phyloP scores from a whole-genome alignment of 192 early-diverging fungal species.

The Bifiguratus adelaidae region DNA sequence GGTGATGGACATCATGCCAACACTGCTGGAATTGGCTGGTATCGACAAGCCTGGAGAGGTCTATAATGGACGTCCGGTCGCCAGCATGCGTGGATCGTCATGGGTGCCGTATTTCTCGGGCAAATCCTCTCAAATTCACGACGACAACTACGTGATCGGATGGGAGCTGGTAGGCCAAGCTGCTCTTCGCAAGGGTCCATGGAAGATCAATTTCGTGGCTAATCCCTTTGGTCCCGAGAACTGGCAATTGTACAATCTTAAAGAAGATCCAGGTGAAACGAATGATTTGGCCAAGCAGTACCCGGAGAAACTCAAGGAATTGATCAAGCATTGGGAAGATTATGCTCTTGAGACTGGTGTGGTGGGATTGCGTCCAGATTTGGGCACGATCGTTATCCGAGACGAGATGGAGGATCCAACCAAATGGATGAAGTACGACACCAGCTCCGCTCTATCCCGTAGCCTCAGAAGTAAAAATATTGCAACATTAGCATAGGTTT shows the following conservation, averaged over 20 bases:
- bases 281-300: constrained; percentile 1
- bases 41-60: not conserved
- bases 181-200: not conserved
- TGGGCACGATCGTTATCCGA: not conserved
- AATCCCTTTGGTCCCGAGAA: not conserved
- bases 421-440: constrained; percentile 5
- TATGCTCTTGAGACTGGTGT: constrained; percentile 4
- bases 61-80: not conserved
- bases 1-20: constrained; percentile 5
- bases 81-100: constrained; percentile 2
- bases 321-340: constrained; percentile 2
- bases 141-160: not conserved
- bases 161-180: constrained; percentile 3
- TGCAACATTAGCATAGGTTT: not conserved
- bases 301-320: constrained; percentile 2
- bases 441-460: not conserved
- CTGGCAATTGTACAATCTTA: not conserved
- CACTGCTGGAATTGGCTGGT: constrained; percentile 1
- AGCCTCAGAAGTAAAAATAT: not conserved
- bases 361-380: not conserved
- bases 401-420: constrained; percentile 4
- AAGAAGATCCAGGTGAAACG: constrained; percentile 1
- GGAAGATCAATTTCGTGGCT: constrained; percentile 4
- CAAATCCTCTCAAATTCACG: not conserved
- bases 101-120: constrained; percentile 3